These are phyloP conservation scores for Neocucurbitaria cava DNA, from an alignment of 2,329 filamentous ascomycete genomes.

Conservation along the genomic window DNA sequence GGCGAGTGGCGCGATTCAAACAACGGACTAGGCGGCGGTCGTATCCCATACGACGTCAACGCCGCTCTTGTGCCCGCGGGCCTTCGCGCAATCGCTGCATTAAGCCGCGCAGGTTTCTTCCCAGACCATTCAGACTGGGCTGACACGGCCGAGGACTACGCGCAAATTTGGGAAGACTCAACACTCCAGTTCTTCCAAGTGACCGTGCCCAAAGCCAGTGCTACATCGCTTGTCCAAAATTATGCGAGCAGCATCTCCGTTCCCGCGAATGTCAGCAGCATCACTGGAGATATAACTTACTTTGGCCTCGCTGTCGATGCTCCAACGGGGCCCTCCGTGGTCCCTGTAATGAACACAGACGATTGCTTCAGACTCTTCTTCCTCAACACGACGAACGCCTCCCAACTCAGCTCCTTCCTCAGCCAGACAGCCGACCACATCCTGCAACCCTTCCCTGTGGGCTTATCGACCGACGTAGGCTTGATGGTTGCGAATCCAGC, in stretches of 20 bases:
- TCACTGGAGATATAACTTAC: constrained; percentile 58
- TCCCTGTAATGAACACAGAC: constrained; percentile 69
- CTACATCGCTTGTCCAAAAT: constrained; percentile 55
- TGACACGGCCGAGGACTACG: constrained; percentile 53
- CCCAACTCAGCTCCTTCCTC: constrained; percentile 63
- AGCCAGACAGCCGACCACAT: constrained; percentile 66
- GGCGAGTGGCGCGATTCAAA: constrained; percentile 70
- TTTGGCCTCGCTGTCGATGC: constrained; percentile 66
- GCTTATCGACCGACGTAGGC: constrained; percentile 63
- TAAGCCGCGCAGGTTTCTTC: constrained; percentile 61
- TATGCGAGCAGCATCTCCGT: constrained; percentile 60
- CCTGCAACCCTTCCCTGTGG: constrained; percentile 64
- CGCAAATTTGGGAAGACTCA: constrained; percentile 67
- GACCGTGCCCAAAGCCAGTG: constrained; percentile 52
- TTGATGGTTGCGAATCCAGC: constrained; percentile 69
- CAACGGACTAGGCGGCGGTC: constrained; percentile 66
- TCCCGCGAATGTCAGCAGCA: constrained; percentile 51
- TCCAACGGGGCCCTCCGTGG: constrained; percentile 51
- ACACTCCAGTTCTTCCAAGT: constrained; percentile 65
- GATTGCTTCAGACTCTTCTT: constrained; percentile 70
- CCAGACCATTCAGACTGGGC: constrained; percentile 58
- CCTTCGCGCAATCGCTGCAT: constrained; percentile 62
- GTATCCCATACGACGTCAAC: constrained; percentile 72
- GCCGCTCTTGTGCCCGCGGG: constrained; percentile 68
- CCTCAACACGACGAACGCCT: constrained; percentile 65